These are phyloP conservation scores for Catunica adiposa DNA, from an alignment of 2,329 filamentous ascomycete species.

Conservation along the genomic window DNA sequence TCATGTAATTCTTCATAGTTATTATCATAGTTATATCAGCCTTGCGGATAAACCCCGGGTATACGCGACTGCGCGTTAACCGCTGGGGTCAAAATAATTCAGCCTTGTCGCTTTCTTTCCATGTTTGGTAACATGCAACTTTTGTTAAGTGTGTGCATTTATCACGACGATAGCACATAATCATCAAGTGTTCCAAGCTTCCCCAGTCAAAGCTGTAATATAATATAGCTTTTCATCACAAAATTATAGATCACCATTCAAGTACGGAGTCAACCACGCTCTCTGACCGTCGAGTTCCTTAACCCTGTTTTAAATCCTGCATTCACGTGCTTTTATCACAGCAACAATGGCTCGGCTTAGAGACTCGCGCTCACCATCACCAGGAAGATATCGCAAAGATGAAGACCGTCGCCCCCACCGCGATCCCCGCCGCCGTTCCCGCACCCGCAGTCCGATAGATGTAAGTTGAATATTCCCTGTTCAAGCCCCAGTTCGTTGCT, in stretches of 20 bases:
- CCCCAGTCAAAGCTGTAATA: neutral
- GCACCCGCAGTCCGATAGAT: slow-evolving; percentile 45
- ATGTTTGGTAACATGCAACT: too few relatives aligned
- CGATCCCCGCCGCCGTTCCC: slow-evolving; percentile 35
- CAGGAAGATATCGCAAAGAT: slow-evolving; percentile 35
- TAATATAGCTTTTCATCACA: too few relatives aligned
- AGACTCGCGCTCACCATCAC: slow-evolving; percentile 70
- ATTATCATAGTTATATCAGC: neutral
- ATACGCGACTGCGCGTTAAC: neutral
- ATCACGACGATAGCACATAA: neutral
- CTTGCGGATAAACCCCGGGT: slow-evolving; percentile 1
- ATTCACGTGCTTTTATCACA: neutral
- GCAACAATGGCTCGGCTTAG: slow-evolving; percentile 43
- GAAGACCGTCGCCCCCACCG: slow-evolving; percentile 36
- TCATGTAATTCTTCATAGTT: neutral
- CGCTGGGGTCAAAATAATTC: slow-evolving; percentile 1
- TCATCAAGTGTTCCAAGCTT: neutral
- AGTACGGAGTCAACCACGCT: slow-evolving; percentile 15
- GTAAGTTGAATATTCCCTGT: slow-evolving; percentile 28
- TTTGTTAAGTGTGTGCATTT: neutral
- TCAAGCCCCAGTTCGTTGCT: neutral
- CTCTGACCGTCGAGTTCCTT: slow-evolving; percentile 12
- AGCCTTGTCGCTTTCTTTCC: slow-evolving; percentile 5
- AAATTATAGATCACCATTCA: neutral
- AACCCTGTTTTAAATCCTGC: slow-evolving; percentile 23